phyloP scores from a whole-genome alignment of 1,284 basidiomycete genomes.

The Entoloma clypeatum region DNA sequence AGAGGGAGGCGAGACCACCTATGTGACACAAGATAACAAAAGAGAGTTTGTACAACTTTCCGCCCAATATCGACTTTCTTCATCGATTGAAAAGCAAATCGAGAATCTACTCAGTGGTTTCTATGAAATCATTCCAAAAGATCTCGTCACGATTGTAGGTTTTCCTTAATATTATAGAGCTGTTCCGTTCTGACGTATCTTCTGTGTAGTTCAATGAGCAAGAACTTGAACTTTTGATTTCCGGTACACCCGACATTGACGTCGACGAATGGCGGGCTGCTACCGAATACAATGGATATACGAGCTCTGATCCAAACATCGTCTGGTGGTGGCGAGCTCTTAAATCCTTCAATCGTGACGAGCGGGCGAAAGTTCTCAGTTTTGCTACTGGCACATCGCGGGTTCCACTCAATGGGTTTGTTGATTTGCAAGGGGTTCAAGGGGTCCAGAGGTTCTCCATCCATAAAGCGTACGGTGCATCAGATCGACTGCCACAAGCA shows the following conservation, averaged over 20 bases:
- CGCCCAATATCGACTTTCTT: conserved; percentile 88
- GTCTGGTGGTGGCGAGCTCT: conserved; percentile 99
- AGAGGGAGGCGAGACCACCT: conserved; percentile 72
- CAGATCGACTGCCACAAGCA: conserved; percentile 83
- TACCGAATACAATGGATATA: conserved; percentile 87
- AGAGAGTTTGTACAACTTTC: conserved; percentile 93
- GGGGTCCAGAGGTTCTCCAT: conserved; percentile 97
- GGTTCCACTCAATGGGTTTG: conserved; percentile 92
- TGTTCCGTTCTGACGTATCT: conserved; percentile 23
- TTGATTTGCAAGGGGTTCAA: conserved; percentile 90
- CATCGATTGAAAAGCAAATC: conserved; percentile 96
- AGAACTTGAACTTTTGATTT: conserved; percentile 96
- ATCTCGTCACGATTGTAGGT: conserved; percentile 74
- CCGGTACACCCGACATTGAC: conserved; percentile 97
- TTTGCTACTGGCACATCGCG: conserved; percentile 96
- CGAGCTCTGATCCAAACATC: conserved; percentile 87
- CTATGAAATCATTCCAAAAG: conserved; percentile 93
- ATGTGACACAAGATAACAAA: conserved; percentile 95
- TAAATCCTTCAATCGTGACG: conserved; percentile 96
- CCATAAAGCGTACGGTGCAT: conserved; percentile 86
- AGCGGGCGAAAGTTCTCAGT: conserved; percentile 93
- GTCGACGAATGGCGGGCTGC: conserved; percentile 98
- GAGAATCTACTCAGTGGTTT: conserved; percentile 89
- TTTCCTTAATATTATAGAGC: conserved; percentile 2
- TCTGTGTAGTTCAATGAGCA: conserved; percentile 86